Evolutionary conservation across 1,284 basidiomycete genomes (phyloP), one percentile per base, ranked within the genome.

Genomic region (Malassezia nana): DNA sequence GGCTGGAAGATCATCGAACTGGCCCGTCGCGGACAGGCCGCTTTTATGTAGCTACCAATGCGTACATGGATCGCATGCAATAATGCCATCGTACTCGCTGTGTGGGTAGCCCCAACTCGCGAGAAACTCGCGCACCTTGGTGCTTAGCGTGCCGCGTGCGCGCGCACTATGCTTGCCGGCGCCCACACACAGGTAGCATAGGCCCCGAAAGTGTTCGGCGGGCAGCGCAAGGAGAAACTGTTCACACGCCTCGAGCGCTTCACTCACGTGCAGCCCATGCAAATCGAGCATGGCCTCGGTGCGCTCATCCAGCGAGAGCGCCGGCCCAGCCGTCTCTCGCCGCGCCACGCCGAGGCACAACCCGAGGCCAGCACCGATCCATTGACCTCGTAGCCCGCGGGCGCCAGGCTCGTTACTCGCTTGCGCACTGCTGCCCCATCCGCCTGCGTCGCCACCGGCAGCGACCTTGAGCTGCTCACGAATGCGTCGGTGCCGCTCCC

Each of bases 1-100:
- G 94, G 94, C 9, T 99, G 94, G 94, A 96, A 96, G 77, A 82
- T 98, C 50, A 81, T 96, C 35, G 91, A 96, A 83, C 87, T 90
- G 70, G 35, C 40, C 18, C 52, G 57, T 46, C 48, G 57, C n/a
- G 57, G 53, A 24, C 47, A 59, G 39, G 40, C 48, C 28, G 57
- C 57, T 6, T 59, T 53, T 46, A 47, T 59, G 52, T 59, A 52
- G 43, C 50, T 76, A 64, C 64, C 45, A 31, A 69, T 88, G 87
- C 26, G 85, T 87, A 62, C 87, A 76, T 26, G 84, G 78, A 74
- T 95, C 90, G 46, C 92, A 83, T 69, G 86, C 90, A 44, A 95
- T 80, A 50, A 90, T 82, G 2, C 90, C 90, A 62, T 87, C 87
- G 12, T 83, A 81, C 74, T 95, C 90, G 75, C 81, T 87, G 87